These are phyloP conservation scores for Russula brevipes DNA, from an alignment of 768 basidiomycete species.

Conservation along the genomic window DNA sequence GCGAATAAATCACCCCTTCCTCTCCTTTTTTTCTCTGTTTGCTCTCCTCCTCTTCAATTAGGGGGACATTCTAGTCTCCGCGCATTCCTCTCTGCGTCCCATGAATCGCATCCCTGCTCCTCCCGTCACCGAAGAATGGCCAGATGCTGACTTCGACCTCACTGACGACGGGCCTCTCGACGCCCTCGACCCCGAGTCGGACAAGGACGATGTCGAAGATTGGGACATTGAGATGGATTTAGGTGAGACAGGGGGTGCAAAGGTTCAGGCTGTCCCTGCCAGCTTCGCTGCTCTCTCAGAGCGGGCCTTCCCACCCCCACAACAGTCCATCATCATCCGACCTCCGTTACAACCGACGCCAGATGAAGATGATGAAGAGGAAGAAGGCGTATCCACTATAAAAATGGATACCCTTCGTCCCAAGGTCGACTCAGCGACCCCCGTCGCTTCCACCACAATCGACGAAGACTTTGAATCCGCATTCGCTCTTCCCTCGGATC, in stretches of 20 bases:
- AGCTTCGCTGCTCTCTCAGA: constrained; percentile 40
- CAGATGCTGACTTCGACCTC: constrained; percentile 82
- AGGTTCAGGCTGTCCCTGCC: constrained; percentile 37
- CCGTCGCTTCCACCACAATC: constrained; percentile 9
- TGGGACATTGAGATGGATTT: constrained; percentile 80
- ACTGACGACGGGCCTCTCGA: constrained; percentile 69
- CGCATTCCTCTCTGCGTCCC: neutral
- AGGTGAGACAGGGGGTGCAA: constrained; percentile 51
- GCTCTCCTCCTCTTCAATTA: constrained; percentile 15
- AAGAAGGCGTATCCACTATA: constrained; percentile 80
- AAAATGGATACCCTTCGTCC: constrained; percentile 53
- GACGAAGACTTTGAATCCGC: constrained; percentile 83
- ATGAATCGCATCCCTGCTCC: constrained; percentile 64
- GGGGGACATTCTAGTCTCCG: constrained; percentile 25
- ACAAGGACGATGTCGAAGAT: constrained; percentile 67
- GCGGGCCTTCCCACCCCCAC: constrained; percentile 32
- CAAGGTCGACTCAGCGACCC: constrained; percentile 30
- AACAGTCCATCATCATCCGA: constrained; percentile 56
- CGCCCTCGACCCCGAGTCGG: constrained; percentile 50
- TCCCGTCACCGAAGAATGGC: constrained; percentile 69
- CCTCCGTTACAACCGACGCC: constrained; percentile 51
- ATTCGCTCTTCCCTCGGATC: constrained; percentile 73
- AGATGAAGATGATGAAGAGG: constrained; percentile 59
- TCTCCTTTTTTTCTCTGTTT: constrained; percentile 9
- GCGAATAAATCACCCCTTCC: neutral